Evolutionary conservation across 208 protist genomes (phyloP).

Genomic region (Trypanosoma melophagium): DNA sequence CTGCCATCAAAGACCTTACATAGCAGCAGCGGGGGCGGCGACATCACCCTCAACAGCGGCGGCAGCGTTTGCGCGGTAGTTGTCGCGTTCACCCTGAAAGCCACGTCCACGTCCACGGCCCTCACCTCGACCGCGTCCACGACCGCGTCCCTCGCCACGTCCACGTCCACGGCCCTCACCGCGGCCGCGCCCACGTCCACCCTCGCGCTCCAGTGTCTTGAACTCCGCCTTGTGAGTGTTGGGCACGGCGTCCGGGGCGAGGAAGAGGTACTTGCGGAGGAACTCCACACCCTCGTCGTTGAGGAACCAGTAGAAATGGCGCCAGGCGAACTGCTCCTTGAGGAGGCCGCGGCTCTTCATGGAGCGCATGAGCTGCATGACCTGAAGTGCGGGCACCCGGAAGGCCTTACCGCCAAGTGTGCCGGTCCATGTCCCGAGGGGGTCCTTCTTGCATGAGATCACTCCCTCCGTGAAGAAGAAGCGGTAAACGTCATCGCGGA

Average conservation of each 20-base stretch:
- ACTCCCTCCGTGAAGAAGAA: constrained; percentile 92
- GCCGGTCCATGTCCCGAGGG: constrained; percentile 82
- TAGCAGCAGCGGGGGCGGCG: constrained; percentile 35
- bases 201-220: constrained; percentile 55
- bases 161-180: constrained; percentile 38
- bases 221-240: constrained; percentile 87
- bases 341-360: constrained; percentile 91
- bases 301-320: constrained; percentile 95
- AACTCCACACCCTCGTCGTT: constrained; percentile 92
- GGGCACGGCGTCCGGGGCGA: constrained; percentile 85
- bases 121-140: constrained; percentile 38
- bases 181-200: constrained; percentile 41
- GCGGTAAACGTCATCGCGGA: constrained; percentile 89
- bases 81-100: constrained; percentile 69
- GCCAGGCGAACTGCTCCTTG: constrained; percentile 93
- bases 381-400: constrained; percentile 74
- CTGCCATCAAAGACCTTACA: constrained; percentile 20
- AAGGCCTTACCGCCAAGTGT: constrained; percentile 79
- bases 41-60: constrained; percentile 31
- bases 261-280: constrained; percentile 92
- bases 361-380: constrained; percentile 90
- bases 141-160: constrained; percentile 21
- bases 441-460: constrained; percentile 92
- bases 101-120: constrained; percentile 42
- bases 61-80: constrained; percentile 56